Percentiles rank a stretch among this genome's conserved stretches.
These are phyloP conservation scores for Flaveria brownii DNA, from an alignment of 129 eudicot genomes.

Conservation along the genomic window DNA sequence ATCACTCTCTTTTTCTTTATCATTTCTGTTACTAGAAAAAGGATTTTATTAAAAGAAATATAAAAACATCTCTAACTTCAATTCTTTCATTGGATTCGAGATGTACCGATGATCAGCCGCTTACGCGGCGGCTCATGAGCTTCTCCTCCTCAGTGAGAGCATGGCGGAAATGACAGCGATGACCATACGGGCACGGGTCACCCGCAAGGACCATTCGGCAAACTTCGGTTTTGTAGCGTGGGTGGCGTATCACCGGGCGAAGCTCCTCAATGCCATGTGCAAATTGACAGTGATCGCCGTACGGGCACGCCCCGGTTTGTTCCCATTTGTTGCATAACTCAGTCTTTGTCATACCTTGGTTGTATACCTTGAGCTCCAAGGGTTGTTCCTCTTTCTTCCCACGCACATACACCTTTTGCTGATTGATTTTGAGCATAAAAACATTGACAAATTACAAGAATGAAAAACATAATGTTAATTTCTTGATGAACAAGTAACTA, in stretches of 20 bases:
- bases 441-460: conserved; percentile 4
- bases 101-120: conserved; percentile 22
- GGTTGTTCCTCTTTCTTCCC: conserved; percentile 60
- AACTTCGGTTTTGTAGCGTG: conserved; percentile 98
- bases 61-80: conserved; percentile 28
- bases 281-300: conserved; percentile 84
- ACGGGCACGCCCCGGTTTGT: conserved; percentile 84
- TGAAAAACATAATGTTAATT: neutral
- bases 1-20: conserved; percentile 14
- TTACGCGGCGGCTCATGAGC: conserved; percentile 40
- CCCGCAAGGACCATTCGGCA: conserved; percentile 86
- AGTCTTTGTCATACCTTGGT: conserved; percentile 88
- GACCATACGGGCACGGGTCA: conserved; percentile 85
- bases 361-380: conserved; percentile 67
- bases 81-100: conserved; percentile 7
- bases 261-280: conserved; percentile 92
- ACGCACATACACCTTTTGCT: conserved; percentile 78
- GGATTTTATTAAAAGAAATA: conserved; percentile 35
- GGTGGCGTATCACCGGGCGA: conserved; percentile 87
- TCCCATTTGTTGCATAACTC: conserved; percentile 99
- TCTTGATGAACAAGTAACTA: neutral
- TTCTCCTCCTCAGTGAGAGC: conserved; percentile 70
- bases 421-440: conserved; percentile 3
- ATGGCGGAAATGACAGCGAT: conserved; percentile 97
- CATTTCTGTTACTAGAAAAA: conserved; percentile 33